These are phyloP conservation scores for Secale cereale DNA, from an alignment of 176 grass and related monocot genomes.

Conservation along the genomic window DNA sequence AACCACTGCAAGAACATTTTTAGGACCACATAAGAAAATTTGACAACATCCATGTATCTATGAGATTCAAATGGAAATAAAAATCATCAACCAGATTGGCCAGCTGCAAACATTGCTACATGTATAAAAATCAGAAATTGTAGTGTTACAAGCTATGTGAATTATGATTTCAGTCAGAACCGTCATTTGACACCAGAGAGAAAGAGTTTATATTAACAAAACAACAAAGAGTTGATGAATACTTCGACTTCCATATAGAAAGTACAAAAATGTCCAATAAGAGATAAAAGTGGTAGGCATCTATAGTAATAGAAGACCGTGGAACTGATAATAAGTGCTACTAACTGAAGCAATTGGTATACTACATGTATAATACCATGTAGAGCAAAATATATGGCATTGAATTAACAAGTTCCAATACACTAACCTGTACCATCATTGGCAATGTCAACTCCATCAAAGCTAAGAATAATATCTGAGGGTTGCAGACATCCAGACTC, in stretches of 20 bases:
- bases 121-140: not conserved
- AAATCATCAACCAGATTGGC: not conserved
- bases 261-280: not conserved
- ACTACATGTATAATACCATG: not conserved
- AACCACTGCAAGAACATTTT: not conserved
- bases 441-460: constrained; percentile 90
- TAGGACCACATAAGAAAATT: not conserved
- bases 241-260: not conserved
- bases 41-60: not conserved
- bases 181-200: not conserved
- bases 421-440: constrained; percentile 81
- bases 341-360: too few species aligned
- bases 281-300: not conserved
- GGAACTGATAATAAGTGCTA: not conserved
- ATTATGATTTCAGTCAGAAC: not conserved
- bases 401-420: not conserved
- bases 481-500: constrained; percentile 73
- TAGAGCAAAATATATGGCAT: not conserved
- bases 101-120: not conserved
- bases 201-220: not conserved
- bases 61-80: not conserved
- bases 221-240: not conserved
- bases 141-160: not conserved
- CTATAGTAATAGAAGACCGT: not conserved
- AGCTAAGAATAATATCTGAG: constrained; percentile 95